Evolutionary conservation across 305 asterid species (phyloP), one percentile per base, ranked within the genome.

Genomic region (Fraxinus nigra): DNA sequence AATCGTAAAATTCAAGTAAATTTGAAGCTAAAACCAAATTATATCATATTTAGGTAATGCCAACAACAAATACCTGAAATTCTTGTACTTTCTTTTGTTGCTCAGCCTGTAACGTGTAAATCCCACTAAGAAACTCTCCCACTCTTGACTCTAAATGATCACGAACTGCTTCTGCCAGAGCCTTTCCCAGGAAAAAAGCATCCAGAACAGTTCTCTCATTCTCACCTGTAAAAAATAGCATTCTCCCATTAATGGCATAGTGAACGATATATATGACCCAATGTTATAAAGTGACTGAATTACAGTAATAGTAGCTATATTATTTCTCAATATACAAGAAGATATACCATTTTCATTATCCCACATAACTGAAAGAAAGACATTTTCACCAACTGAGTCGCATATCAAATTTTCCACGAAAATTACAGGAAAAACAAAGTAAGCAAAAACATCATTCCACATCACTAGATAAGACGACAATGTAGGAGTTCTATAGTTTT

Each of bases 111-210:
- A 92, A 81, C 75, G 93, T 86, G 72, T 97, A 97, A 67, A 93
- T 79, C 13, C 86, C 35, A 88, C 97, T 90, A 67, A 95, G 85
- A 84, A 95, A 85, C 87, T 95, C 98, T 6, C 98, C 98, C 34
- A 91, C 93, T 14, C 88, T 78, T 14, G 98, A 93, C 85, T 90
- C 95, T 37, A 93, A 11, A 2, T 93, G 97, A 90, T 91, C 98
- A 61, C 81, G 92, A 73, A 93, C 83, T 33, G 92, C 91, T 87
- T 95, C 98, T 1, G 91, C 98, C 76, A 95, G 83, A 80, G 98
- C 98, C 90, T 90, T 93, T 78, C 98, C 98, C 87, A 93, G 85
- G 91, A 95, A 93, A 87, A 95, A 95, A 14, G 98, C 98, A 82
- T 95, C 97, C 59, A 93, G 85, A 74, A 89, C 83, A 59, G 79